Percentiles rank a stretch among this genome's conserved stretches.
Evolutionary conservation across 1,284 basidiomycete genomes (phyloP).

Genomic region (Amylostereum chailletii): DNA sequence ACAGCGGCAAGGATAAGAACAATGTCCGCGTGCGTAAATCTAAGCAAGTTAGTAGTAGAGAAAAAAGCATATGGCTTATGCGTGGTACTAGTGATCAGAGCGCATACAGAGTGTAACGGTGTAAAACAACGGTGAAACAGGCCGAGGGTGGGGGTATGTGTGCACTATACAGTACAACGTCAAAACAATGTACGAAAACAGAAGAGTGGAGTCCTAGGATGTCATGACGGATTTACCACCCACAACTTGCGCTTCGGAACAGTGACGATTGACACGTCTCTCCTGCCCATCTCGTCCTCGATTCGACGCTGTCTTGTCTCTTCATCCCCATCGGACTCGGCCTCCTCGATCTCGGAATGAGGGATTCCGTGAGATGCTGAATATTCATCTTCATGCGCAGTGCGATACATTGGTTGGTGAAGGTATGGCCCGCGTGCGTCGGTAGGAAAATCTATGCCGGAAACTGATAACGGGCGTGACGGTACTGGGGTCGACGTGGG

Average conservation of each 20-base stretch:
- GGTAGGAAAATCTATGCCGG: conserved; percentile 36
- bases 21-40: no score
- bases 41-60: no score
- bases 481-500: conserved; percentile 22
- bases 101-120: no score
- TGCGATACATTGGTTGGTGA: conserved; percentile 50
- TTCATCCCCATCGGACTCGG: conserved; percentile 60
- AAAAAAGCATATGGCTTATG: no score
- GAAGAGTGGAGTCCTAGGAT: not conserved
- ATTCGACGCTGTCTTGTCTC: conserved; percentile 62
- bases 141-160: no score
- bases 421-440: conserved; percentile 47
- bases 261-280: conserved; percentile 74
- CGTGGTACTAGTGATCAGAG: no score
- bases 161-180: no score
- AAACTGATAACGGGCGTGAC: conserved; percentile 27
- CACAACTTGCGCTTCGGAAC: conserved; percentile 66
- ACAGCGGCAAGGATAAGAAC: no score
- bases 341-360: conserved; percentile 46
- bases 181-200: no score
- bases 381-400: conserved; percentile 39
- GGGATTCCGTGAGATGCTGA: conserved; percentile 20
- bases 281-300: conserved; percentile 69
- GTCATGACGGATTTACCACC: conserved; percentile 50
- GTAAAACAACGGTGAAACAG: no score